Base-by-base conservation (phyloP, 176 grass and related monocot genomes). In the Phyllostachys edulis region DNA sequence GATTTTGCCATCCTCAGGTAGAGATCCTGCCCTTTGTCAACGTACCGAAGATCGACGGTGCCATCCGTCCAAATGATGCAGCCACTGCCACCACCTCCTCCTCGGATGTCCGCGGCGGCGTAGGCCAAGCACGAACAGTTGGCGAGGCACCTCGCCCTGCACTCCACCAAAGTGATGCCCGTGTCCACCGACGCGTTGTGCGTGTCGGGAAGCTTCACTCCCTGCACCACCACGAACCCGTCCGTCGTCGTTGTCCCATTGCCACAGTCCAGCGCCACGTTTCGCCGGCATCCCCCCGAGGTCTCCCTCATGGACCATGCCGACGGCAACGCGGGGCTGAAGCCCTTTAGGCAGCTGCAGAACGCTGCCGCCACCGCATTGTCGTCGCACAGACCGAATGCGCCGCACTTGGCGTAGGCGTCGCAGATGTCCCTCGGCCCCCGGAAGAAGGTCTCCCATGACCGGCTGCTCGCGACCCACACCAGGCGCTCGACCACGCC, bases 111-210 rank as follows among this genome's bases (percentile, higher is more conserved):
- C 0, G 81, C 87, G 1, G 81, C 67, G 10, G 93, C 76, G 37
- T 77, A 96, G 41, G 90, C 90, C 23, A 84, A 21, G 36, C 94
- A 96, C 0, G 88, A 96, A 37, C 94, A 96, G 80, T 93, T 83
- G n/a, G 60, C 69, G 4, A 70, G 38, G 46, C 90, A 96, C 71
- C 77, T 55, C 34, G 40, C 84, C 34, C 76, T 78, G 78, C 73
- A 90, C 61, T 20, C 38, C 69, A 90, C 37, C 79, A 91, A 8
- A 27, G 87, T 90, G 0, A 40, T 41, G 59, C 17, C 2, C 9
- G 39, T 36, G 81, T 92, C 90, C 49, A 75, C 67, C 16, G 60
- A 51, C 0, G 69, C 29, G 69, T 85, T 80, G 41, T 91, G 62
- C 3, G 81, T 85, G 69, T 89, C 88, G 0, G 90, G 93, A 29